A percentile compares a stretch with the other conserved stretches of the same genome.
Evolutionary conservation across 2,329 filamentous ascomycete species (phyloP).

Genomic region (Aspergillus hiratsukae): DNA sequence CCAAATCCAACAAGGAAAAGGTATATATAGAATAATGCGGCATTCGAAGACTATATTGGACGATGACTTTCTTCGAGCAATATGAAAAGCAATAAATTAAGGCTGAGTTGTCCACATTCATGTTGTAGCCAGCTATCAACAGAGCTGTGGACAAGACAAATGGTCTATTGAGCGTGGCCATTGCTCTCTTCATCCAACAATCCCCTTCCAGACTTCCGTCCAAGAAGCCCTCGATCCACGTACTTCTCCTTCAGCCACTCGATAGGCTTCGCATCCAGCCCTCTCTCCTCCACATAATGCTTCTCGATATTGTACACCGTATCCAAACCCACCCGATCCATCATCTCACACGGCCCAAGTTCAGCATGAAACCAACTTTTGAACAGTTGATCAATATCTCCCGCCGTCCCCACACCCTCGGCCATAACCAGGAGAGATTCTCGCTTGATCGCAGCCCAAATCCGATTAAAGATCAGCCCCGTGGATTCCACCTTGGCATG

Average conservation of each 20-base stretch:
- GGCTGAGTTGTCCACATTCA: too few species aligned
- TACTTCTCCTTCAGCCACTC: constrained; percentile 45
- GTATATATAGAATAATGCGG: too few species aligned
- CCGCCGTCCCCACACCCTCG: constrained; percentile 47
- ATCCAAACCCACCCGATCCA: constrained; percentile 50
- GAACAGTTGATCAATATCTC: constrained; percentile 49
- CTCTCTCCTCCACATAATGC: constrained; percentile 49
- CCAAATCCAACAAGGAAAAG: too few species aligned
- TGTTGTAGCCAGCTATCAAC: too few species aligned
- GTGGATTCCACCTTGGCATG: constrained; percentile 47
- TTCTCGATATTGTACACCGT: constrained; percentile 51
- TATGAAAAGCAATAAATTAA: too few species aligned
- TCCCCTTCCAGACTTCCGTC: constrained; percentile 14
- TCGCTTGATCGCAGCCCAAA: constrained; percentile 55
- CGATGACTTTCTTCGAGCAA: too few species aligned
- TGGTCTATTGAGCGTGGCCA: background rate
- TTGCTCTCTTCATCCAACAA: background rate
- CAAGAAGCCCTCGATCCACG: constrained; percentile 45
- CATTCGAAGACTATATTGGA: too few species aligned
- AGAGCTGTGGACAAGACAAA: background rate
- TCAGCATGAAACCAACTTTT: constrained; percentile 30
- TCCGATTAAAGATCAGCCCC: constrained; percentile 51
- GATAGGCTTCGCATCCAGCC: constrained; percentile 38
- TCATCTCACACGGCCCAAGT: constrained; percentile 36
- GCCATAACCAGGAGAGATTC: constrained; percentile 47